Percentiles rank a stretch among this genome's conserved stretches.
These are phyloP conservation scores for Fusarium globosum DNA, from an alignment of 2,329 filamentous ascomycete genomes.

Conservation along the genomic window DNA sequence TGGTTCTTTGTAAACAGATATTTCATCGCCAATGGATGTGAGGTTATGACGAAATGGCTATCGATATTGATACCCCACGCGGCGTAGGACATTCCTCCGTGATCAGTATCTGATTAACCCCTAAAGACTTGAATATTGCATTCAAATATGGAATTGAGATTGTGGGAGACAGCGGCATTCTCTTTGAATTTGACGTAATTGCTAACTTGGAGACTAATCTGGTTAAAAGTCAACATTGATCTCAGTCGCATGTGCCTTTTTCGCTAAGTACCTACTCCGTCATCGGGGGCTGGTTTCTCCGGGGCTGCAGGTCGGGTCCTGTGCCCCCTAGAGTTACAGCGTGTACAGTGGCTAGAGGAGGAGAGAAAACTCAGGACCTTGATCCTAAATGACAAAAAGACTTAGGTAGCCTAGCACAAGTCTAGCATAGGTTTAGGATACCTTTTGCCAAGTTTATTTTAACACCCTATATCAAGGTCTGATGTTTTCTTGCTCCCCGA, in stretches of 20 bases:
- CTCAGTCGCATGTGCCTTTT: slow-evolving; percentile 28
- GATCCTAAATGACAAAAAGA: no score
- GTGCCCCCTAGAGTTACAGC: slow-evolving; percentile 14
- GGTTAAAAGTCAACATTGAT: background rate
- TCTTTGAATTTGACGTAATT: background rate
- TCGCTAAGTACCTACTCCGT: slow-evolving; percentile 38
- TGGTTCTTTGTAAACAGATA: background rate
- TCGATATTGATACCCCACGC: slow-evolving; percentile 12
- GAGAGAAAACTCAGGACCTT: no score
- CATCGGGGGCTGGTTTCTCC: slow-evolving; percentile 42
- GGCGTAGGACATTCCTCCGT: background rate
- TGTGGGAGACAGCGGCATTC: background rate
- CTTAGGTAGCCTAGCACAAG: no score
- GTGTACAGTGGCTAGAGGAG: background rate
- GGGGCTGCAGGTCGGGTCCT: slow-evolving; percentile 28
- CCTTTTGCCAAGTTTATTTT: no score
- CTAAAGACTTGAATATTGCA: background rate
- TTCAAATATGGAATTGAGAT: background rate
- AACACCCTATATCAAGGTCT: no score
- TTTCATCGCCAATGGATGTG: background rate
- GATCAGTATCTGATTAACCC: background rate
- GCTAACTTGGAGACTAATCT: background rate
- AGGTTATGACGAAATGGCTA: slow-evolving; percentile 42
- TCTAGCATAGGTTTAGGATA: no score
- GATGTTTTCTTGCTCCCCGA: no score